Base-by-base conservation (phyloP, 371 early-diverging fungal species). In the Rhizopus delemar region DNA sequence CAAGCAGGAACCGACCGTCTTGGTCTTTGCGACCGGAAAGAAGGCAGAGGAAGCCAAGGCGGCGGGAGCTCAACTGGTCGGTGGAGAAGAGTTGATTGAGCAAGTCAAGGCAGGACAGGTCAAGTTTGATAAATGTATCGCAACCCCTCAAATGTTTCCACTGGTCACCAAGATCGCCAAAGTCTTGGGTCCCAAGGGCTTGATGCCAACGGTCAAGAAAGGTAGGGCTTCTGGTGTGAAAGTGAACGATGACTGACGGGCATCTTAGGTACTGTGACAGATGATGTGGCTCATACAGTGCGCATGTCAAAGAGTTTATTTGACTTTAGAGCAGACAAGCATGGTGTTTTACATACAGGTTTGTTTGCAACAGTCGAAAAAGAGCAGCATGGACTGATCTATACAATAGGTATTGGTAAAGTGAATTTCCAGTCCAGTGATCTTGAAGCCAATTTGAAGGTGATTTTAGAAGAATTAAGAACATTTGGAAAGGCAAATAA, bases 161-260 rank as follows among this genome's bases (percentile, higher is more conserved):
- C 71, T 82, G 41, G 94, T 96, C 31, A 84, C 93, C 33, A 91
- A 90, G 69, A 90, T 97, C 67, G 97, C 96, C n/a, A 85, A 91
- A 56, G 71, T 92, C 29, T 73, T 97, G 65, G 97, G 97, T 63
- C 96, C 97, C 31, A 93, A 91, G 72, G 94, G 94, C 16, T 79
- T 97, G 57, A 96, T 97, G 97, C 97, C 97, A 11, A 94, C 92
- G 33, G 88, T 91, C 13, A 92, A 94, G 58, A 93, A 92, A 73
- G 95, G 91, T 84, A 73, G 5, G 16, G 3, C 13, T 45, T 62
- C 7, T 16, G 36, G 11, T 15, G 5, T 52, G 41, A 29, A 56
- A 15, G n/a, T 8, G 16, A 13, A 8, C n/a, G 16, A 3, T 45
- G 16, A 45, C 22, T 7, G 15, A 36, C 6, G 22, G 22, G 9